A percentile compares a stretch with the other conserved stretches of the same genome.
phyloP scores from a whole-genome alignment of 2,329 filamentous ascomycete genomes.

The Pestalotiopsis sp. region DNA sequence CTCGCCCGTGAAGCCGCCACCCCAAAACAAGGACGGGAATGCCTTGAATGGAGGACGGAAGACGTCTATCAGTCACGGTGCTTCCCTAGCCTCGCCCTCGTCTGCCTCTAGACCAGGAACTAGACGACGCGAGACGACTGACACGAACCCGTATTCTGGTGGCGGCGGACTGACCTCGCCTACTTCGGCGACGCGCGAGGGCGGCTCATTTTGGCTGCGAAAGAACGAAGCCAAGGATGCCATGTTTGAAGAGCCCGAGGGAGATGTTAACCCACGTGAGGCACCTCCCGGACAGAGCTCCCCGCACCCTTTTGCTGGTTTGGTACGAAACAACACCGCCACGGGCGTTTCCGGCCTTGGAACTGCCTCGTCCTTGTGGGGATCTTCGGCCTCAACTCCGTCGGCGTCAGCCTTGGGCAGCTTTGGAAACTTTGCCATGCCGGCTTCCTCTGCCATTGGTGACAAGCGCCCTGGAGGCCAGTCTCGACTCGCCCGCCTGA shows the following conservation, averaged over 20 bases:
- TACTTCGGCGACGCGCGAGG: slow-evolving; percentile 59
- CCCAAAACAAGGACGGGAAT: slow-evolving; percentile 69
- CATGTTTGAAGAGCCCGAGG: slow-evolving; percentile 54
- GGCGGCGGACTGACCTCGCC: slow-evolving; percentile 59
- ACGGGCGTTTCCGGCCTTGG: slow-evolving; percentile 46
- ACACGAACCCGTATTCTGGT: slow-evolving; percentile 64
- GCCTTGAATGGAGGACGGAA: slow-evolving; percentile 73
- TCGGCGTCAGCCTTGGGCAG: slow-evolving; percentile 74
- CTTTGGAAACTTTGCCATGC: slow-evolving; percentile 87
- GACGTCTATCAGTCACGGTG: slow-evolving; percentile 75
- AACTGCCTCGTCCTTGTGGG: slow-evolving; percentile 46
- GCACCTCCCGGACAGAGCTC: slow-evolving; percentile 26
- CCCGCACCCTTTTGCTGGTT: slow-evolving; percentile 42
- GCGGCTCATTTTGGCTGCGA: slow-evolving; percentile 56
- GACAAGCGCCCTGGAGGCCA: slow-evolving; percentile 80
- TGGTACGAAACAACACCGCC: slow-evolving; percentile 57
- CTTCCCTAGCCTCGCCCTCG: slow-evolving; percentile 70
- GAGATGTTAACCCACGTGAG: slow-evolving; percentile 33
- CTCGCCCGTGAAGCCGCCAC: slow-evolving; percentile 85
- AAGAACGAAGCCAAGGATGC: slow-evolving; percentile 57
- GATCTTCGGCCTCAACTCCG: slow-evolving; percentile 55
- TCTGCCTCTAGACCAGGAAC: slow-evolving; percentile 70
- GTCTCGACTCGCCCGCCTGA: slow-evolving; percentile 83
- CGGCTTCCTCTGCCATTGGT: slow-evolving; percentile 54
- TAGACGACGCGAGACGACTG: slow-evolving; percentile 79